Conservation (phyloP, 495 filamentous ascomycete species). For the Podospora anserina region DNA sequence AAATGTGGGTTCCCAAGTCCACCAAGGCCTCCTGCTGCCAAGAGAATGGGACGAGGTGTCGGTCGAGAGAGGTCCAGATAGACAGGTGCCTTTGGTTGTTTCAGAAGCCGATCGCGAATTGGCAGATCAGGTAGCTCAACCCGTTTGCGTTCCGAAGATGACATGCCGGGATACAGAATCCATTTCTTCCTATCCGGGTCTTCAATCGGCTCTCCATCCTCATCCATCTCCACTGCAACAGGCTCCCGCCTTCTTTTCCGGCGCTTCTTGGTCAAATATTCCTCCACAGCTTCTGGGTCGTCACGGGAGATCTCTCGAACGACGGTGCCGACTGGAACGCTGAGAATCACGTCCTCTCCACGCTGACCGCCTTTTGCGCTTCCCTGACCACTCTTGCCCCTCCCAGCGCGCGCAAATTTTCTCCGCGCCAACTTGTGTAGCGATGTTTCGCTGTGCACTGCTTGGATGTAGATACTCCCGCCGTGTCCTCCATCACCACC, state of each 20-base stretch:
- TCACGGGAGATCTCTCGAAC: conserved; percentile 73
- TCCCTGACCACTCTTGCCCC: conserved; percentile 82
- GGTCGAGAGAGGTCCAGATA: conserved; percentile 76
- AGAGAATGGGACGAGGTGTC: conserved; percentile 78
- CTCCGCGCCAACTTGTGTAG: conserved; percentile 85
- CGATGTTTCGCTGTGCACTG: conserved; percentile 82
- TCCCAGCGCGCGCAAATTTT: conserved; percentile 69
- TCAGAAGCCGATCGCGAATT: conserved; percentile 53
- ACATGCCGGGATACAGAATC: conserved; percentile 75
- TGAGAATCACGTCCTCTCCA: conserved; percentile 81
- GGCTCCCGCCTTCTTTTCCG: conserved; percentile 31
- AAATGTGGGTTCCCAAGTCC: conserved; percentile 95
- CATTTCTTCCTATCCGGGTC: conserved; percentile 63
- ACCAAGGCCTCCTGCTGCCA: conserved; percentile 85
- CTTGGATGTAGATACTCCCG: conserved; percentile 91
- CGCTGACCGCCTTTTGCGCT: conserved; percentile 74
- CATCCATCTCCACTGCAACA: conserved; percentile 33
- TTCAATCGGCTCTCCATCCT: conserved; percentile 30
- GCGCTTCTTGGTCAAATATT: conserved; percentile 26
- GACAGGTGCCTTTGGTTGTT: conserved; percentile 68
- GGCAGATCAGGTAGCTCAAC: conserved; percentile 58
- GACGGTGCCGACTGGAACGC: conserved; percentile 90
- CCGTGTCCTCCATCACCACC: conserved; percentile 92
- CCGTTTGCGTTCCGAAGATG: conserved; percentile 61
- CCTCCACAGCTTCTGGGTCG: conserved; percentile 68